These are phyloP conservation scores for Mrakia frigida DNA, from an alignment of 768 basidiomycete species.

Conservation along the genomic window DNA sequence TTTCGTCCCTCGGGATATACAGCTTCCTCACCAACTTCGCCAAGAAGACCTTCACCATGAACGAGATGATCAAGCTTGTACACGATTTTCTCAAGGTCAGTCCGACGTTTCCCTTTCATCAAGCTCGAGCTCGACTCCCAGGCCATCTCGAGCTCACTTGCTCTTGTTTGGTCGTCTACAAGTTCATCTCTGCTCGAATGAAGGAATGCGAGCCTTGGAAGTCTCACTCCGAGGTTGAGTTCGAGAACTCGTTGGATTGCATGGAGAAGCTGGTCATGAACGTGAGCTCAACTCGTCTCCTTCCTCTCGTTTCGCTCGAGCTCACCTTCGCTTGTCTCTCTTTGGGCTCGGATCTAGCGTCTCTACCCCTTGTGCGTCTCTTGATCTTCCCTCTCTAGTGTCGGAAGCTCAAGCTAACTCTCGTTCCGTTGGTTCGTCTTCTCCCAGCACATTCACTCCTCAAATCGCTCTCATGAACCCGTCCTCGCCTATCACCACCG, in stretches of 20 bases:
- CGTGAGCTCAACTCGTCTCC: conserved; percentile 47
- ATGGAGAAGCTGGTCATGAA: conserved; percentile 99
- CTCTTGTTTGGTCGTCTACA: too few species aligned
- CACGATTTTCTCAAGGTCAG: conserved; percentile 81
- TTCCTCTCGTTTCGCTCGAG: conserved; percentile 13
- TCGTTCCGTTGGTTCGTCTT: background rate
- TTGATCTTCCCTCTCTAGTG: background rate
- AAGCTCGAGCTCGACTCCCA: background rate
- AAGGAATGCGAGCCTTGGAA: conserved; percentile 57
- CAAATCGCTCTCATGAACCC: conserved; percentile 53
- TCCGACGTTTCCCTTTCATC: background rate
- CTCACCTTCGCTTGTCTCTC: conserved; percentile 27
- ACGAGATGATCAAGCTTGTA: conserved; percentile 91
- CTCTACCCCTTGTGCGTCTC: conserved; percentile 21
- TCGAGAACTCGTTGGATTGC: conserved; percentile 94
- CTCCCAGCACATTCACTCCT: conserved; percentile 80
- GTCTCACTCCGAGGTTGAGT: conserved; percentile 69
- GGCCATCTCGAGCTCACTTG: background rate
- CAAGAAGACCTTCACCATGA: conserved; percentile 83
- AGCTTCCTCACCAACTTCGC: conserved; percentile 92
- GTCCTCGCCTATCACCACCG: conserved; percentile 64
- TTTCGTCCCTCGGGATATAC: background rate
- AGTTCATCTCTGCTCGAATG: conserved; percentile 93
- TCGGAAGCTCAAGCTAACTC: background rate
- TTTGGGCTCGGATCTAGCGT: background rate